These are phyloP conservation scores for Taphrina wiesneri DNA, from an alignment of 1,139 yeast species.

Conservation along the genomic window DNA sequence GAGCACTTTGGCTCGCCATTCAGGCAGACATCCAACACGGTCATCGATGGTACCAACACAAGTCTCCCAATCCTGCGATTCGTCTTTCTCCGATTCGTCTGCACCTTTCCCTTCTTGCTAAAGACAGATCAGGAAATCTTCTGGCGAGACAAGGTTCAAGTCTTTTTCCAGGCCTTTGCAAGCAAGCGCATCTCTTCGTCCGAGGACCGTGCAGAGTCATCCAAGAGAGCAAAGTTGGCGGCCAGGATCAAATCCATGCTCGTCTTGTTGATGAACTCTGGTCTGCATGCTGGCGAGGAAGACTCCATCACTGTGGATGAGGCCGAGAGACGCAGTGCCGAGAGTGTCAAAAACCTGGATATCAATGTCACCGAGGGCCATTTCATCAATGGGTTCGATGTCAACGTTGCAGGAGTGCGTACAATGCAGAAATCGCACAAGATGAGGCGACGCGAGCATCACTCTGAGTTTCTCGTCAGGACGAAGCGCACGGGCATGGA, in stretches of 20 bases:
- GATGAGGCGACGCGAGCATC: slow-evolving; percentile 38
- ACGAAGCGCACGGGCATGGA: slow-evolving; percentile 39
- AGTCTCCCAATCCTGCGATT: slow-evolving; percentile 67
- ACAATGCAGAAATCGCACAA: slow-evolving; percentile 36
- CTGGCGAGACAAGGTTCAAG: slow-evolving; percentile 79
- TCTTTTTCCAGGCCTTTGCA: slow-evolving; percentile 75
- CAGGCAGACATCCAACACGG: slow-evolving; percentile 43
- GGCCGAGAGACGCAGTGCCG: slow-evolving; percentile 35
- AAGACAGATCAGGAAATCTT: slow-evolving; percentile 57
- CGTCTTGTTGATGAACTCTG: slow-evolving; percentile 70
- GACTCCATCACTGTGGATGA: slow-evolving; percentile 27
- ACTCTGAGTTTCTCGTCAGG: slow-evolving; percentile 46
- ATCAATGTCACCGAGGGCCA: slow-evolving; percentile 35
- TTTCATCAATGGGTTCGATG: slow-evolving; percentile 56
- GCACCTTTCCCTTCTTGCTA: slow-evolving; percentile 73
- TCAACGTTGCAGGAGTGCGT: slow-evolving; percentile 67
- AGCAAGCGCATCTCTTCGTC: slow-evolving; percentile 66
- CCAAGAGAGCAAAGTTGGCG: slow-evolving; percentile 69
- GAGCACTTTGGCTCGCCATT: slow-evolving; percentile 75
- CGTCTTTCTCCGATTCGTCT: slow-evolving; percentile 62
- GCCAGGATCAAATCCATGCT: slow-evolving; percentile 62
- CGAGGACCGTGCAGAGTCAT: slow-evolving; percentile 68
- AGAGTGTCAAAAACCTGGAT: slow-evolving; percentile 39
- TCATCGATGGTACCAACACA: background rate
- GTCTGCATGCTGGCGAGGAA: slow-evolving; percentile 56